Base-by-base conservation (phyloP, 108 stramenopile species). In the Stephanodiscus triporus region DNA sequence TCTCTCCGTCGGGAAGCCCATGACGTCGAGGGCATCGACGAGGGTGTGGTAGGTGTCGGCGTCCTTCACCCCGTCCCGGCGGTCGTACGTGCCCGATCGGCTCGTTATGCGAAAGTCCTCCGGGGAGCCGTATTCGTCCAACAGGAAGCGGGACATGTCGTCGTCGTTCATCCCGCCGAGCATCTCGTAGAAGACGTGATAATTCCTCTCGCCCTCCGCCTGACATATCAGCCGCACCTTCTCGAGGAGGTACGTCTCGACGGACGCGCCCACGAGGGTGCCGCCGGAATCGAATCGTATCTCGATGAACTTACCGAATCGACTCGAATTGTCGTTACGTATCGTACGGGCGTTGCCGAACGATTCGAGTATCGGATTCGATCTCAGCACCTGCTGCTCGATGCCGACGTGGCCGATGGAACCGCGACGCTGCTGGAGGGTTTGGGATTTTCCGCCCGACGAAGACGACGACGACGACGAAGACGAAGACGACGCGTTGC, bases 281-380 rank as follows among this genome's bases (percentile, higher is more conserved):
- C 89, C 89, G 22, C 55, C 82, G 34, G 87, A 83, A 57, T 75
- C 53, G 70, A 96, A 92, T 74, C 84, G 84, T 77, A 98, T 86
- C 84, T 97, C 91, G 66, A 97, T 97, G 77, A 95, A 97, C 63
- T 98, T 98, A 20, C 98, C 94, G 70, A 95, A 94, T 9, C 95
- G 87, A 27, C 87, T 86, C 0, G 89, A 91, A 67, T 94, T 95
- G 77, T 95, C 91, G 70, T 95, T 95, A 51, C 95, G 75, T 13
- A 92, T 76, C 9, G 94, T 95, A 74, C 96, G 82, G 2, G 97
- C 97, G 72, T 99, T 99, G 19, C 98, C 98, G 80, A 97, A 98
- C 23, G 94, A 89, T 87, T 99, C 98, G 20, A 98, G 71, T 53
- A 99, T 96, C 0, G 98, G 98, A 77, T 99, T 99, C 48, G 91